These are phyloP conservation scores for Magnaporthiopsis incrustans DNA, from an alignment of 2,329 filamentous ascomycete genomes.

Conservation along the genomic window DNA sequence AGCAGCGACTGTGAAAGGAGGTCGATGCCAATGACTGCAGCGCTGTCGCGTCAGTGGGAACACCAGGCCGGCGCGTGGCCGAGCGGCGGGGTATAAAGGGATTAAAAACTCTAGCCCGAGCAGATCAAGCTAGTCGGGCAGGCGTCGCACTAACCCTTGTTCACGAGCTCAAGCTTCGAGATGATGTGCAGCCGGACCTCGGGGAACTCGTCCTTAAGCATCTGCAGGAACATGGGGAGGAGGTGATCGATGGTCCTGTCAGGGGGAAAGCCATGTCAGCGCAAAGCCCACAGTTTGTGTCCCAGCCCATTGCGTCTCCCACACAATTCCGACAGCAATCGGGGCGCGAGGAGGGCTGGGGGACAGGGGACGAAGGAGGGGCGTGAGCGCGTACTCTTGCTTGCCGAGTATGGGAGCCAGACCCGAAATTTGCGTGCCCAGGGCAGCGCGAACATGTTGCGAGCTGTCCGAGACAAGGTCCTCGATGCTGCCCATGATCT, in stretches of 20 bases:
- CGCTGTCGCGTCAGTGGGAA: not conserved
- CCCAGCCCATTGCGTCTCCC: not conserved
- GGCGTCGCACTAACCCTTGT: constrained; percentile 58
- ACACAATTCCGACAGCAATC: no score
- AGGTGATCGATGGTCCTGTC: constrained; percentile 90
- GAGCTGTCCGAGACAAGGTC: constrained; percentile 93
- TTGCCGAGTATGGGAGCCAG: constrained; percentile 95
- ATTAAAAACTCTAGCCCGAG: not conserved
- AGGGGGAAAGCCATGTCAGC: not conserved
- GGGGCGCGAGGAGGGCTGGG: not conserved
- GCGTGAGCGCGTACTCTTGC: constrained; percentile 63
- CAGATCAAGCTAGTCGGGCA: not conserved
- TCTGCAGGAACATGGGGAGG: constrained; percentile 96
- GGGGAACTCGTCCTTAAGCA: constrained; percentile 99
- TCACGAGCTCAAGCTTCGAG: constrained; percentile 97
- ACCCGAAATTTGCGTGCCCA: constrained; percentile 95
- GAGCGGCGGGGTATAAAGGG: not conserved
- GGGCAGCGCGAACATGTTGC: constrained; percentile 90
- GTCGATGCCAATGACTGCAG: constrained; percentile 88
- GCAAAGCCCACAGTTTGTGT: not conserved
- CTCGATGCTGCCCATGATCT: constrained; percentile 94
- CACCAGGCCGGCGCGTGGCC: constrained; percentile 13
- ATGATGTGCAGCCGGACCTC: constrained; percentile 98
- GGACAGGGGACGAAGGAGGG: not conserved
- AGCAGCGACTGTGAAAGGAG: constrained; percentile 92